Conservation (phyloP, 2,329 filamentous ascomycete genomes). For the Periconia macrospinosa region DNA sequence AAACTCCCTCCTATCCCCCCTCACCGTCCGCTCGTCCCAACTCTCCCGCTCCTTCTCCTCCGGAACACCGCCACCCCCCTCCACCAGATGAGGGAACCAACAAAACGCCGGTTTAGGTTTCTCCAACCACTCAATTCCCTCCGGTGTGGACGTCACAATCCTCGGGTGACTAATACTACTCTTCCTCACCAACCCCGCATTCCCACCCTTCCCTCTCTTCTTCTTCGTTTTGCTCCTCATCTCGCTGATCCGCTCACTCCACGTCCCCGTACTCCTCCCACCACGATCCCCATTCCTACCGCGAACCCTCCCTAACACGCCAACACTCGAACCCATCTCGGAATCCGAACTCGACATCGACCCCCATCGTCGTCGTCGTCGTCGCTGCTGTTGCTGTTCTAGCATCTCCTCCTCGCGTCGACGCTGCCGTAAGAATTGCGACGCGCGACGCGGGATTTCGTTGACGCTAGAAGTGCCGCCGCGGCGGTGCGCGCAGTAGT, state of each 20-base stretch:
- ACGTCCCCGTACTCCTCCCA: no score
- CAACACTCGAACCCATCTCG: no score
- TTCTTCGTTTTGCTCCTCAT: background rate
- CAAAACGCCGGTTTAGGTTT: conserved; percentile 22
- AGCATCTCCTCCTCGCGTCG: no score
- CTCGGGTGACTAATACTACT: conserved; percentile 18
- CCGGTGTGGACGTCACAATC: conserved; percentile 7
- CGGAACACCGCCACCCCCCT: background rate
- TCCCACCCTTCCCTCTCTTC: background rate
- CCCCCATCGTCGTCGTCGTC: no score
- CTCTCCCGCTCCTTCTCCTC: no score
- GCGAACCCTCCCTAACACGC: no score
- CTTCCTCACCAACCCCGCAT: conserved; percentile 14
- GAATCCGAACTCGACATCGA: no score
- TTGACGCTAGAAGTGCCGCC: conserved; percentile 4
- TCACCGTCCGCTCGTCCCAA: conserved; percentile 6
- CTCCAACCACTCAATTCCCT: conserved; percentile 16
- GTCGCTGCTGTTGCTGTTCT: no score
- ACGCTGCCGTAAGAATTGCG: background rate
- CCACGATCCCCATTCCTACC: no score
- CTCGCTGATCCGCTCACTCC: background rate
- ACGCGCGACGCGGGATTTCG: conserved; percentile 16
- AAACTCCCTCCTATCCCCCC: conserved; percentile 10
- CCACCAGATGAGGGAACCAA: no score
- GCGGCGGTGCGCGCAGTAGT: conserved; percentile 8